phyloP scores from a whole-genome alignment of 108 stramenopile genomes.

The Aurantiochytrium sp. region DNA sequence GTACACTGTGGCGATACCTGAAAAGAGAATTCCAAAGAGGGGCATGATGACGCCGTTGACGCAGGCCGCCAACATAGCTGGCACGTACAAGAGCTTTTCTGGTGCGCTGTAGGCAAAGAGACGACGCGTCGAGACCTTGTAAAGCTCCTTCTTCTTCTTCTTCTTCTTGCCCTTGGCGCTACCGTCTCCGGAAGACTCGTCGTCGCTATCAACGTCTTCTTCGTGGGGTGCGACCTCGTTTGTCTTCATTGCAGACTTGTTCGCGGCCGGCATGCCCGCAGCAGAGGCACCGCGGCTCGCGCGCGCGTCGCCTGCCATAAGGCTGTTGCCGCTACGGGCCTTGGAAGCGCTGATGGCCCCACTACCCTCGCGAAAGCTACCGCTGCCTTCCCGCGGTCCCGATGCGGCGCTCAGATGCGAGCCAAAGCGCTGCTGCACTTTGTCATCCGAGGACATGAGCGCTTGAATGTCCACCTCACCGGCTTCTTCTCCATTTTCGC shows the following conservation, averaged over 20 bases:
- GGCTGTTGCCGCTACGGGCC: neutral
- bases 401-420: neutral
- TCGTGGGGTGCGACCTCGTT: neutral
- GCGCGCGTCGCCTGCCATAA: no score
- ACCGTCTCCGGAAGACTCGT: neutral
- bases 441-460: neutral
- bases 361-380: neutral
- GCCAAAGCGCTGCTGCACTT: neutral
- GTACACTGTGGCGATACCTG: constrained; percentile 17
- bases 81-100: neutral
- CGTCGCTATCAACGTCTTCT: neutral
- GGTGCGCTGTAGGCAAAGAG: neutral
- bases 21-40: neutral
- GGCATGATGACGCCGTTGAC: neutral
- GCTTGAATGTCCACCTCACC: neutral
- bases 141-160: neutral
- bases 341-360: neutral
- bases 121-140: neutral
- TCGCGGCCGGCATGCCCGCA: no score
- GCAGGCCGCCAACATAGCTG: neutral
- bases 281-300: no score
- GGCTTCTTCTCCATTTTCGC: neutral
- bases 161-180: neutral
- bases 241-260: neutral
- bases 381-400: neutral